Evolutionary conservation across 1,284 basidiomycete species (phyloP), one percentile per base, ranked within the genome.

Genomic region (Ganoderma lingzhi): DNA sequence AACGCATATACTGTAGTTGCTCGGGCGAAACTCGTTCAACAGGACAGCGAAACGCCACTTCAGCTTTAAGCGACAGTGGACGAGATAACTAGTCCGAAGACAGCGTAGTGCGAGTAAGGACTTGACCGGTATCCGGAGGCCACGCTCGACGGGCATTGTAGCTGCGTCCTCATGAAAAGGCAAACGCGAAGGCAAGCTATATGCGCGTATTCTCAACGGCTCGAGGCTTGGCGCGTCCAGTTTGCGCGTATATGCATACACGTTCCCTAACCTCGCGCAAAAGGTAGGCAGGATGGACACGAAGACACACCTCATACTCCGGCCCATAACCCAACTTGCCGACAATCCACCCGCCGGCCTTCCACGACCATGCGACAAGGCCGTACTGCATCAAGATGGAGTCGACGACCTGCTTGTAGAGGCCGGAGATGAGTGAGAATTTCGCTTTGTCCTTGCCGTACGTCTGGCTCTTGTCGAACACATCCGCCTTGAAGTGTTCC

Each of bases 381-480:
- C 93, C 93, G 74, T 84, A 89, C 44, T 93, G 88, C 32, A 99
- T 84, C 81, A 97, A 81, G 8, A 82, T 78, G 17, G 92, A 93
- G 71, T 94, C 93, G 37, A 95, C 77, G 53, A 86, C 75, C 78
- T 96, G 93, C 77, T 90, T 90, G 79, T 92, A 90, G 67, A 96
- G 73, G 0, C 90, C 90, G 0, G 92, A 89, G 72, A 96, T 79
- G 60, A 98, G 82, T 0, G 89, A 87, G 80, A 94, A 97, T 76
- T 88, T 88, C n/a, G 96, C 93, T 82, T 99, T 98, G 86, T 97
- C 95, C 63, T 87, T 88, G 23, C 96, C 95, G 82, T 99, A 99
- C 35, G 85, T 82, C 80, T 99, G 97, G 0, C 96, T 96, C 77
- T 98, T 98, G 70, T 89, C 82, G 81, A 96, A 98, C 8, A 91